Percentiles rank a stretch among this genome's conserved stretches.
Conservation (phyloP, 495 filamentous ascomycete genomes). For the Tetracladium setigerum region DNA sequence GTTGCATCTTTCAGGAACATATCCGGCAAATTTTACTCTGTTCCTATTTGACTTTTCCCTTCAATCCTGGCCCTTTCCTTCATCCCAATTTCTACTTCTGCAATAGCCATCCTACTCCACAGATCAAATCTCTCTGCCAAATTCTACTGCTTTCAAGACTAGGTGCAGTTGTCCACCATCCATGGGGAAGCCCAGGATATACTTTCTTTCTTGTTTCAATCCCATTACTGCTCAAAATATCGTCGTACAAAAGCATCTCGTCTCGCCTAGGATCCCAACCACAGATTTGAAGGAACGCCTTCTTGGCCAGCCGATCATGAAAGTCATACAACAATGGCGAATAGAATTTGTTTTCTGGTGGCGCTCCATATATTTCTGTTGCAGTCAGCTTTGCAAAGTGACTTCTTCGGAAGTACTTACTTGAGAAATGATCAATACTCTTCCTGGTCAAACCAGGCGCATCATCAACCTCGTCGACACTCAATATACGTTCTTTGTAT, state of each 20-base stretch:
- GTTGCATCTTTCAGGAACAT: not conserved
- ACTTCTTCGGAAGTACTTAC: not conserved
- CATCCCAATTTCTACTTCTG: not conserved
- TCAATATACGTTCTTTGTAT: not conserved
- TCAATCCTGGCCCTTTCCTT: not conserved
- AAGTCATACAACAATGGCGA: not conserved
- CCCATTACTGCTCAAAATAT: not conserved
- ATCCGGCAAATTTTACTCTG: not conserved
- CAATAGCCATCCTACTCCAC: not conserved
- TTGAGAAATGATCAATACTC: not conserved
- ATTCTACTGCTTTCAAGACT: not conserved
- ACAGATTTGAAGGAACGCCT: not conserved
- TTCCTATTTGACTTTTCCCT: not conserved
- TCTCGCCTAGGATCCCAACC: not conserved
- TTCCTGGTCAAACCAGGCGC: not conserved
- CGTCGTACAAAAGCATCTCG: not conserved
- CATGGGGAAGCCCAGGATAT: not conserved
- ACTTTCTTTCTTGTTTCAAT: not conserved
- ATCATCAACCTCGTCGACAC: not conserved
- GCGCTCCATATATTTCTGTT: not conserved
- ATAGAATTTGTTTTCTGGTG: not conserved
- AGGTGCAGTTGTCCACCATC: not conserved
- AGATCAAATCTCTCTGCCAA: not conserved
- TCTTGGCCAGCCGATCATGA: not conserved
- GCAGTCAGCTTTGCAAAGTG: not conserved